Percentiles rank a stretch among this genome's conserved stretches.
These are phyloP conservation scores for Solanum chilense DNA, from an alignment of 257 asterid genomes.

Conservation along the genomic window DNA sequence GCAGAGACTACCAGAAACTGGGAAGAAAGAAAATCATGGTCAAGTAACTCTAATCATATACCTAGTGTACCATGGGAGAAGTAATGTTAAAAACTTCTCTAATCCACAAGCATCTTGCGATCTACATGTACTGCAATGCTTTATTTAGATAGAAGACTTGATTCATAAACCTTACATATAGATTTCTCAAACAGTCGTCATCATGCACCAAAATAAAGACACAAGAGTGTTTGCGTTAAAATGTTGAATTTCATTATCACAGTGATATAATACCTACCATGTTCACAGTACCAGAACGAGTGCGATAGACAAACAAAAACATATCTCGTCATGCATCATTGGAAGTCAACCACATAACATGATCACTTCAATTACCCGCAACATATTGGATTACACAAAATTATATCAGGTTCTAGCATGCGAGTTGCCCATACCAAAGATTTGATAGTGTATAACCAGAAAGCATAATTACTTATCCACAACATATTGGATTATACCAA, in stretches of 20 bases:
- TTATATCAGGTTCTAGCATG: background rate
- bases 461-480: background rate
- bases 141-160: background rate
- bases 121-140: background rate
- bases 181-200: background rate
- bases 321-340: background rate
- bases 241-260: background rate
- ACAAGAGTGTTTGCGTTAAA: background rate
- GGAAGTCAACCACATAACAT: background rate
- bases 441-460: background rate
- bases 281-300: background rate
- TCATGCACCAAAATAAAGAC: background rate
- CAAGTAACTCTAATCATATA: background rate
- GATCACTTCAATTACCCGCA: background rate
- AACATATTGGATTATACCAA: background rate
- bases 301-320: background rate
- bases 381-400: background rate
- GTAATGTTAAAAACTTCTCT: background rate
- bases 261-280: background rate
- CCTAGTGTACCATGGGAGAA: background rate
- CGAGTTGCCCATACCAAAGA: background rate
- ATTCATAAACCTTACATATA: background rate
- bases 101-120: background rate
- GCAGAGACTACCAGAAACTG: background rate
- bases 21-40: background rate